These are phyloP conservation scores for Pistacia vera DNA, from an alignment of 345 rosid genomes.

Conservation along the genomic window DNA sequence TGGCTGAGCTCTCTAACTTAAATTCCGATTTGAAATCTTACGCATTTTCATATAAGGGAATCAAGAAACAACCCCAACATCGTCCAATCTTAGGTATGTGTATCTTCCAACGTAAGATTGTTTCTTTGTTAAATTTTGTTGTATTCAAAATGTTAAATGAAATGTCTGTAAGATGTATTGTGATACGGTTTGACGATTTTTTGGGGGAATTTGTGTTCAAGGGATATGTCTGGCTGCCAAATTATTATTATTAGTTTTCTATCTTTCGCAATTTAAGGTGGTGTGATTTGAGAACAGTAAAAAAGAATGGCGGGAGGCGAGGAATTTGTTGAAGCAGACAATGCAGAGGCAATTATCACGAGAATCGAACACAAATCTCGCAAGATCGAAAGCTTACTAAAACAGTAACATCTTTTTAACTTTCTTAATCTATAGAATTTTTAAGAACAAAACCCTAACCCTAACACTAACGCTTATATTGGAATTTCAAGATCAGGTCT, in stretches of 20 bases:
- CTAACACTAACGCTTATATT: neutral
- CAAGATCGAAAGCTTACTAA: constrained; percentile 88
- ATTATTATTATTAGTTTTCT: too few relatives aligned
- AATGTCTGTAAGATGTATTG: neutral
- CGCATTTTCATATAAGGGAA: neutral
- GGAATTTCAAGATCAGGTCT: constrained; percentile 29
- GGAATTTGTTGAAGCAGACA: constrained; percentile 77
- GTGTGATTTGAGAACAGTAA: neutral
- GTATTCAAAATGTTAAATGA: neutral
- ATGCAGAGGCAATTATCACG: constrained; percentile 85
- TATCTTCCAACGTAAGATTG: neutral
- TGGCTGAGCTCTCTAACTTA: too few relatives aligned
- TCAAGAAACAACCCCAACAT: neutral
- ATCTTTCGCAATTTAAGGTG: too few relatives aligned
- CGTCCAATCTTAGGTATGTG: neutral
- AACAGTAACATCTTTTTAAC: constrained; percentile 42
- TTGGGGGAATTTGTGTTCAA: neutral
- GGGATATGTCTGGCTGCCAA: neutral
- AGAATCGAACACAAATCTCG: constrained; percentile 91
- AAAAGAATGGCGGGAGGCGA: constrained; percentile 43
- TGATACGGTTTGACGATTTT: neutral
- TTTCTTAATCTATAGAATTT: neutral
- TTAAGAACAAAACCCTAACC: neutral
- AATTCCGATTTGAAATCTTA: neutral
- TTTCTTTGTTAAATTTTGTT: neutral